Evolutionary conservation across 805 yeast species (phyloP).

Genomic region (Candida pseudofarinosa): DNA sequence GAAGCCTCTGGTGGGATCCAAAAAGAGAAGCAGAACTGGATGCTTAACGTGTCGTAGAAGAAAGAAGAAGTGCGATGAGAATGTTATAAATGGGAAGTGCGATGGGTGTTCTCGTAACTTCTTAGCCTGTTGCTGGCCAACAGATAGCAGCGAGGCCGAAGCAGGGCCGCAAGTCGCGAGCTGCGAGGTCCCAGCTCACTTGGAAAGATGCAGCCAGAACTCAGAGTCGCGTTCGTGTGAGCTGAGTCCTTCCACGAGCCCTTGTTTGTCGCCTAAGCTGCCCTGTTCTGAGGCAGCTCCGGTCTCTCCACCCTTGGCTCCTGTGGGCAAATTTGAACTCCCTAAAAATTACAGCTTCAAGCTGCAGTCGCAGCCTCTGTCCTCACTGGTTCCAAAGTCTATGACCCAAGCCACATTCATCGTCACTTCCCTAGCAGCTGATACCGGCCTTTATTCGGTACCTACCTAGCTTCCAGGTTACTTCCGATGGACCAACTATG

Average conservation of each 20-base stretch:
- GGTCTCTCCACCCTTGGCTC: not conserved
- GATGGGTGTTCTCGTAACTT: constrained; percentile 43
- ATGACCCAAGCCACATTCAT: constrained; percentile 19
- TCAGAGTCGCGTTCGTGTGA: not conserved
- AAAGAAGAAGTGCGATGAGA: constrained; percentile 62
- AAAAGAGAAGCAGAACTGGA: constrained; percentile 44
- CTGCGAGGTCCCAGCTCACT: not conserved
- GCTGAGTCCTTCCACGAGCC: not conserved
- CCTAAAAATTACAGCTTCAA: not conserved
- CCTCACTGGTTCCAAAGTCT: not conserved
- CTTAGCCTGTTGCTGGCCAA: constrained; percentile 42
- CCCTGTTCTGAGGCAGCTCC: not conserved
- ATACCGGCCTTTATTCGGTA: constrained; percentile 20
- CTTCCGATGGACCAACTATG: not conserved
- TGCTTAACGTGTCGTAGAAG: constrained; percentile 61
- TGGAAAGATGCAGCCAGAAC: too few relatives aligned
- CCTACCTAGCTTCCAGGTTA: constrained; percentile 3
- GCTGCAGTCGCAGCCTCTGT: constrained; percentile 1
- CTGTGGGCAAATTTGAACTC: not conserved
- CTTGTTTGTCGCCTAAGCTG: not conserved
- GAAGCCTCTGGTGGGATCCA: constrained; percentile 17
- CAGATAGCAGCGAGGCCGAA: not conserved
- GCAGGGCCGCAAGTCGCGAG: not conserved
- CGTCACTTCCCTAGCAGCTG: constrained; percentile 29
- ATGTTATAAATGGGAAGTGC: constrained; percentile 39